Evolutionary conservation across 163 green algal species (phyloP).

Genomic region (Coccomyxa subellipsoidea): DNA sequence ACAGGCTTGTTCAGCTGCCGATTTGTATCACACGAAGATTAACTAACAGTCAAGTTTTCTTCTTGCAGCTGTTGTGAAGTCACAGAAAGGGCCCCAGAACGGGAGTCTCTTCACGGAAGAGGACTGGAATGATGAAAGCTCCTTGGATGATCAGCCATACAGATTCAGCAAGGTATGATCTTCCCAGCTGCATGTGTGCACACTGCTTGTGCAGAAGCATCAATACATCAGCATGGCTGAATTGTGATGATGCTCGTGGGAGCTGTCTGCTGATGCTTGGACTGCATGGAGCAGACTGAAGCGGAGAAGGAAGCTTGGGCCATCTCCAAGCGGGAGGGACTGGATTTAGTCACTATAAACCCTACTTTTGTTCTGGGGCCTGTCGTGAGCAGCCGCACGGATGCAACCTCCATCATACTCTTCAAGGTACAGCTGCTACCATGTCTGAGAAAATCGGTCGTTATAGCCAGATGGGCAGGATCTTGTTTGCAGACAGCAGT

Average conservation of each 20-base stretch:
- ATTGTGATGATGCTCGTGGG: too few species aligned
- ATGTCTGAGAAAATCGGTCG: not conserved
- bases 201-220: too few species aligned
- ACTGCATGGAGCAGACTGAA: conserved; percentile 25
- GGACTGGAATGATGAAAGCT: conserved; percentile 69
- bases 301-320: conserved; percentile 49
- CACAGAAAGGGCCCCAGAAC: not conserved
- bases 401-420: conserved; percentile 50
- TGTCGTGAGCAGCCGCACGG: conserved; percentile 29
- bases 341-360: conserved; percentile 57
- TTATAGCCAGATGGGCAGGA: not conserved
- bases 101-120: conserved; percentile 38
- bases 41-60: too few species aligned
- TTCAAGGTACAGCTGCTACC: conserved; percentile 60
- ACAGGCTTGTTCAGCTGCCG: too few species aligned
- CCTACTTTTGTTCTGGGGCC: conserved; percentile 76
- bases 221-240: too few species aligned
- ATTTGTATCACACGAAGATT: too few species aligned
- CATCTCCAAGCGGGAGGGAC: conserved; percentile 34
- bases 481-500: not conserved
- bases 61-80: not conserved
- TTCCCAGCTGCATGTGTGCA: conserved; percentile 27
- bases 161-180: conserved; percentile 62
- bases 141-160: conserved; percentile 58
- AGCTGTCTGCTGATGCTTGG: too few species aligned